Evolutionary conservation across 192 early-diverging fungal genomes (phyloP), one percentile per base, ranked within the genome.

Genomic region (Umbelopsis sp.): DNA sequence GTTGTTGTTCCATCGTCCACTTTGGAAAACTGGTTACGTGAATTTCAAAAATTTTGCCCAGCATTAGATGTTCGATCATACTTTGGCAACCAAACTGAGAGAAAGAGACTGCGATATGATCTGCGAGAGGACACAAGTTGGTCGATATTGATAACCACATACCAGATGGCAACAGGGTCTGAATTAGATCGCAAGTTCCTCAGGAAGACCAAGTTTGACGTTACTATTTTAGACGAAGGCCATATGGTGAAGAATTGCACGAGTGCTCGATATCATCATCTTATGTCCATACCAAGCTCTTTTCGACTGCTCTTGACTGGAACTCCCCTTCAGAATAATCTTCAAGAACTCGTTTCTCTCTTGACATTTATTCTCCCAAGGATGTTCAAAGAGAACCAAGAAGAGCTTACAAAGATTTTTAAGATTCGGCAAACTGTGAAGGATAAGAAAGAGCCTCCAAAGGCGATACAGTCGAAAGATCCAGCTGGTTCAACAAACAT

Each of bases 201-300:
- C 14, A 89, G 85, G 65, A 68, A 76, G n/a, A 71, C 91, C 38
- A 66, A 71, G 0, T 93, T 90, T 74, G 75, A 85, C 62, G 82
- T 90, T 17, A 79, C 96, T 65, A 90, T 97, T 49, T 78, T 97
- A 31, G 95, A 97, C 76, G 95, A 97, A 73, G 95, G 95, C 16
- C 91, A 95, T 59, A 92, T 94, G 91, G 81, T 97, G 66, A 97
- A 97, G 82, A 97, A 97, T 77, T 91, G 89, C 66, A 85, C 85
- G 50, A 92, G 89, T 65, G 81, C 87, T 22, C 79, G 95, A 12
- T 94, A 94, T 80, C 90, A 92, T 68, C 85, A 90, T 71, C 77
- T 97, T 47, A 93, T 88, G 84, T 76, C 82, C 44, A 75, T 83
- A 51, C 71, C 81, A 29, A 79, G 85, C 1, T 80, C 82, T 12